Percentiles rank a stretch among this genome's conserved stretches.
Evolutionary conservation across 2,329 filamentous ascomycete species (phyloP).

Genomic region (Hypomyces rosellus): DNA sequence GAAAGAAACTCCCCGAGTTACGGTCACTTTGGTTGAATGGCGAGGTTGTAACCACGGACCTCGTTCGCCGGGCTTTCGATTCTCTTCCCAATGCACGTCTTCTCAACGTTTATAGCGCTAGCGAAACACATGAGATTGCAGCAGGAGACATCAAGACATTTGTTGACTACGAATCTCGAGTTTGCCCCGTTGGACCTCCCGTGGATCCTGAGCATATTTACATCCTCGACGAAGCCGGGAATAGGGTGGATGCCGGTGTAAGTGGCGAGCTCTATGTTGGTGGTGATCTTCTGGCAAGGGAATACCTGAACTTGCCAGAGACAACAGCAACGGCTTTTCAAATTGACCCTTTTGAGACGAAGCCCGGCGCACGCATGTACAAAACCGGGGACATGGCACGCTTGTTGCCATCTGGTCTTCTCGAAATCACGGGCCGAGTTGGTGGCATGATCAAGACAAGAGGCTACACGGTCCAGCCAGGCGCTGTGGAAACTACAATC

Average conservation of each 20-base stretch:
- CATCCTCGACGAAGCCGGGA: constrained; percentile 62
- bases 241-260: constrained; percentile 54
- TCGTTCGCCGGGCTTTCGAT: constrained; percentile 60
- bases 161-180: constrained; percentile 53
- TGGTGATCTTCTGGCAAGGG: constrained; percentile 65
- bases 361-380: constrained; percentile 62
- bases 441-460: constrained; percentile 77
- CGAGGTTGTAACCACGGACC: constrained; percentile 74
- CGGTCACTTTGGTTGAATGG: constrained; percentile 74
- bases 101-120: constrained; percentile 76
- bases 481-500: constrained; percentile 69
- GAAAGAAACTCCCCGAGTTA: constrained; percentile 56
- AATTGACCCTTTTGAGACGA: constrained; percentile 55
- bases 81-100: constrained; percentile 63
- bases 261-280: constrained; percentile 71
- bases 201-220: constrained; percentile 64
- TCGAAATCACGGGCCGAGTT: constrained; percentile 71
- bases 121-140: constrained; percentile 75
- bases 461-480: constrained; percentile 71
- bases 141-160: constrained; percentile 69
- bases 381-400: constrained; percentile 66
- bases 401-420: constrained; percentile 57
- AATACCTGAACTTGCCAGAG: constrained; percentile 74
- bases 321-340: constrained; percentile 68
- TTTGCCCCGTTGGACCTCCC: constrained; percentile 69